Evolutionary conservation across 352 stramenopile species (phyloP).

Genomic region (Blastocystis sp.): DNA sequence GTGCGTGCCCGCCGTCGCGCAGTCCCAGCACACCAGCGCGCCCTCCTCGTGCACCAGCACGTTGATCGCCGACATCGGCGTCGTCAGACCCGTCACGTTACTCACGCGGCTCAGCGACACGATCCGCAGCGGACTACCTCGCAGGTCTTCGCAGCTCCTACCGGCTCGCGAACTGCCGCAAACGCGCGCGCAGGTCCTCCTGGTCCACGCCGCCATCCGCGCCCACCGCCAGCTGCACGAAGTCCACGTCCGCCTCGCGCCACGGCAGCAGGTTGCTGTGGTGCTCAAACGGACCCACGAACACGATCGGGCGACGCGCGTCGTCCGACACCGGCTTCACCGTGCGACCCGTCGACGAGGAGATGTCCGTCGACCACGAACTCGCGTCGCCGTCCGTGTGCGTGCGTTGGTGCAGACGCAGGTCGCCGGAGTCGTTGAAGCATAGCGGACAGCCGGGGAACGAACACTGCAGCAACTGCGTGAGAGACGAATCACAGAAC

Average conservation of each 20-base stretch:
- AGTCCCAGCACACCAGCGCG: slow-evolving; percentile 84
- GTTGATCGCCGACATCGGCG: slow-evolving; percentile 76
- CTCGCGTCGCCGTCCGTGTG: slow-evolving; percentile 55
- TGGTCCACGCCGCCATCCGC: slow-evolving; percentile 65
- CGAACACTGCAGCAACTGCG: neutral
- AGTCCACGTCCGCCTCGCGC: slow-evolving; percentile 76
- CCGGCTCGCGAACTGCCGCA: slow-evolving; percentile 64
- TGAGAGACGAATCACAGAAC: neutral
- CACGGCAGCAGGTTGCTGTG: slow-evolving; percentile 92
- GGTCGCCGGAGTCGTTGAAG: slow-evolving; percentile 42
- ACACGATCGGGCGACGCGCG: slow-evolving; percentile 69
- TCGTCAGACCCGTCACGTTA: slow-evolving; percentile 84
- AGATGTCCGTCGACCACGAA: slow-evolving; percentile 31
- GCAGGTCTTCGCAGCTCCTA: slow-evolving; percentile 60
- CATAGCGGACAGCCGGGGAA: slow-evolving; percentile 52
- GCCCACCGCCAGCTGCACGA: slow-evolving; percentile 64
- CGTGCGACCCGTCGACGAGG: neutral
- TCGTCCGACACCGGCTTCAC: slow-evolving; percentile 7
- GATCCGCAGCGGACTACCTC: slow-evolving; percentile 59
- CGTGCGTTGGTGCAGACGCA: slow-evolving; percentile 55
- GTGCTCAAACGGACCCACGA: slow-evolving; percentile 84
- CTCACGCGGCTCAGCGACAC: slow-evolving; percentile 75
- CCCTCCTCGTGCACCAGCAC: slow-evolving; percentile 77
- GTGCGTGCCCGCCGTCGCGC: slow-evolving; percentile 82
- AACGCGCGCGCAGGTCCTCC: slow-evolving; percentile 62